These are phyloP conservation scores for Taphrina betulina DNA, from an alignment of 1,139 yeast genomes.

Conservation along the genomic window DNA sequence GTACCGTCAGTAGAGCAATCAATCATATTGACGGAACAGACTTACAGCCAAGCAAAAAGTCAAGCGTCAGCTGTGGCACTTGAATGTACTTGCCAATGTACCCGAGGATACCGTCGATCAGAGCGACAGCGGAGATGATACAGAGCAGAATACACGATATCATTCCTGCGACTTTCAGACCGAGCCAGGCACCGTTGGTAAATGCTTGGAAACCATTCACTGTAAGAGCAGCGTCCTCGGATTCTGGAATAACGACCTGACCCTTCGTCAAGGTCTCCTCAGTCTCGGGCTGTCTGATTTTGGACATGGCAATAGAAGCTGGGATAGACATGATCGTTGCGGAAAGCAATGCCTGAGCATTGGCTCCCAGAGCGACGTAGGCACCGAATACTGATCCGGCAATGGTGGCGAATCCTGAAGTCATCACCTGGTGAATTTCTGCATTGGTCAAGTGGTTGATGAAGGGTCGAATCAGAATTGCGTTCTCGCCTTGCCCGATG, in stretches of 20 bases:
- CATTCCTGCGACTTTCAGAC: conserved; percentile 60
- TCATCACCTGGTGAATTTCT: conserved; percentile 65
- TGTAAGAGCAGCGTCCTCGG: conserved; percentile 50
- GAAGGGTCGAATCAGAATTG: conserved; percentile 62
- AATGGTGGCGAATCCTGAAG: conserved; percentile 67
- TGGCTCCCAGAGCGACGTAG: conserved; percentile 63
- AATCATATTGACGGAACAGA: not conserved
- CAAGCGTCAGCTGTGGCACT: conserved; percentile 54
- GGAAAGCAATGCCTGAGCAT: conserved; percentile 63
- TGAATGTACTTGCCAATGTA: conserved; percentile 70
- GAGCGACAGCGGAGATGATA: conserved; percentile 62
- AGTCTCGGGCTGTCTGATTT: conserved; percentile 62
- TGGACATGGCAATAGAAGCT: conserved; percentile 63
- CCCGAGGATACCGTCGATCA: conserved; percentile 58
- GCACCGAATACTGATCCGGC: conserved; percentile 67
- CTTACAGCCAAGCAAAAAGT: conserved; percentile 56
- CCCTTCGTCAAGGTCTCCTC: conserved; percentile 59
- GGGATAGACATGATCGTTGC: conserved; percentile 74
- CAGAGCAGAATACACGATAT: conserved; percentile 63
- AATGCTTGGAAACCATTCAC: conserved; percentile 65
- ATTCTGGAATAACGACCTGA: conserved; percentile 52
- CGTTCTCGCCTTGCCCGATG: conserved; percentile 68
- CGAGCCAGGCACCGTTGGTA: conserved; percentile 62
- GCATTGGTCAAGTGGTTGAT: conserved; percentile 62
- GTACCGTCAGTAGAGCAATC: too few relatives aligned